Conservation (phyloP, 768 basidiomycete genomes). For the Dioszegia crocea region DNA sequence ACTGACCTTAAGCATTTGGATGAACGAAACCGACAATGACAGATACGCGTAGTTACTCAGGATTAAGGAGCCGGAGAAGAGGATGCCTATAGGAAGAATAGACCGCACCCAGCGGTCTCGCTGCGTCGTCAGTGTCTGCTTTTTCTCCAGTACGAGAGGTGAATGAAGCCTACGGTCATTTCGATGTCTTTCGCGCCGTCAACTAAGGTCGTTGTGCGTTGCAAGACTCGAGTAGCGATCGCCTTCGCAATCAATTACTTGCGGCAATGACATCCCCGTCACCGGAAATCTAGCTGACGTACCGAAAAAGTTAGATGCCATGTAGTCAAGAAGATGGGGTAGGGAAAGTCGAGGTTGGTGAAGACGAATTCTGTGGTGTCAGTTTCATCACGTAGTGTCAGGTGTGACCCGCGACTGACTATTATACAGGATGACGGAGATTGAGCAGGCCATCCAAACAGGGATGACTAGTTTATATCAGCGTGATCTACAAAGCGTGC, state of each 20-base stretch:
- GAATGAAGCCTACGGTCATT: conserved; percentile 55
- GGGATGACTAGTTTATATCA: conserved; percentile 59
- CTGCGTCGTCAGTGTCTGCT: conserved; percentile 15
- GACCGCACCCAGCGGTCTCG: conserved; percentile 62
- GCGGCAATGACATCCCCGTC: too few relatives aligned
- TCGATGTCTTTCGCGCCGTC: conserved; percentile 52
- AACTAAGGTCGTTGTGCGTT: conserved; percentile 46
- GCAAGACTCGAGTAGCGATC: conserved; percentile 41
- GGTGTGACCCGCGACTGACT: conserved; percentile 58
- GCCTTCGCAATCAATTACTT: conserved; percentile 26
- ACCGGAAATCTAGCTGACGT: conserved; percentile 47
- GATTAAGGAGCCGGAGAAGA: conserved; percentile 90
- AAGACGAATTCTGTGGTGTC: conserved; percentile 45
- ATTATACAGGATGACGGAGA: conserved; percentile 92
- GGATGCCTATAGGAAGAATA: conserved; percentile 87
- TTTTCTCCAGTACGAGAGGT: background rate
- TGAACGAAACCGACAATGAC: conserved; percentile 82
- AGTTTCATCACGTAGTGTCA: background rate
- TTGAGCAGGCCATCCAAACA: conserved; percentile 88
- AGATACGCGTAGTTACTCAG: conserved; percentile 92
- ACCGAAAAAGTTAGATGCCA: conserved; percentile 70
- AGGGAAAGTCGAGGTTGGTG: conserved; percentile 67
- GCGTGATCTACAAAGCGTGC: background rate
- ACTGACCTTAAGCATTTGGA: conserved; percentile 91
- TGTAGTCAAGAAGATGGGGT: conserved; percentile 87